A percentile compares a stretch with the other conserved stretches of the same genome.
Conservation (phyloP, 2,329 filamentous ascomycete genomes). For the Zymoseptoria passerinii region DNA sequence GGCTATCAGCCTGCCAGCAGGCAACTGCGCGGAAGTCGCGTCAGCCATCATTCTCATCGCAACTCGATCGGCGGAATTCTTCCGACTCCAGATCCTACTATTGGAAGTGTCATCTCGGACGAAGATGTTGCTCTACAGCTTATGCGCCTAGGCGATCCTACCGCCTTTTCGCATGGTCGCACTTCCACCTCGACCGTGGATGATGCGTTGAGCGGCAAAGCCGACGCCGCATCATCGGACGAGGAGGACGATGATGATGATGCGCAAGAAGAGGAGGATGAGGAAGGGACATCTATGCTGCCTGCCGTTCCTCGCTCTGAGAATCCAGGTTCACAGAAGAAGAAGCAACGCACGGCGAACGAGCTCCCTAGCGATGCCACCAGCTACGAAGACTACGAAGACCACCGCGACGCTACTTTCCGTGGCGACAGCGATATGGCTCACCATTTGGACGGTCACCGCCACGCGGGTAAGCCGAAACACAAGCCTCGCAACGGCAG, state of each 20-base stretch:
- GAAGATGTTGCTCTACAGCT: slow-evolving; percentile 96
- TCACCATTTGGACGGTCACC: slow-evolving; percentile 39
- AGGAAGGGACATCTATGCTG: slow-evolving; percentile 55
- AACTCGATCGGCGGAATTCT: slow-evolving; percentile 53
- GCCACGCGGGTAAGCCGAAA: slow-evolving; percentile 37
- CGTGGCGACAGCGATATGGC: slow-evolving; percentile 49
- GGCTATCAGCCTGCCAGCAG: slow-evolving; percentile 18
- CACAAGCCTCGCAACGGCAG: slow-evolving; percentile 26
- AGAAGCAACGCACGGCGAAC: slow-evolving; percentile 36
- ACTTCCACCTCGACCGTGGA: slow-evolving; percentile 90
- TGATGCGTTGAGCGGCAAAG: slow-evolving; percentile 84
- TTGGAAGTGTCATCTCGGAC: slow-evolving; percentile 93
- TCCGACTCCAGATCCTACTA: slow-evolving; percentile 92
- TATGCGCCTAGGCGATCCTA: slow-evolving; percentile 90
- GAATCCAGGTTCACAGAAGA: slow-evolving; percentile 24
- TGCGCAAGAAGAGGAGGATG: slow-evolving; percentile 57
- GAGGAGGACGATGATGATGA: slow-evolving; percentile 68
- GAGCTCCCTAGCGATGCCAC: slow-evolving; percentile 49
- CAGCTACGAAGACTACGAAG: slow-evolving; percentile 54
- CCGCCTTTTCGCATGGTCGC: slow-evolving; percentile 84
- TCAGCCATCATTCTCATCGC: slow-evolving; percentile 33
- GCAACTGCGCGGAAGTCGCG: slow-evolving; percentile 56
- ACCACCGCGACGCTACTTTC: slow-evolving; percentile 44
- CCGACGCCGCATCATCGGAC: slow-evolving; percentile 69
- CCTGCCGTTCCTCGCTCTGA: slow-evolving; percentile 25